Base-by-base conservation (phyloP, 176 grass and related monocot genomes). In the Cenchrus americanus region DNA sequence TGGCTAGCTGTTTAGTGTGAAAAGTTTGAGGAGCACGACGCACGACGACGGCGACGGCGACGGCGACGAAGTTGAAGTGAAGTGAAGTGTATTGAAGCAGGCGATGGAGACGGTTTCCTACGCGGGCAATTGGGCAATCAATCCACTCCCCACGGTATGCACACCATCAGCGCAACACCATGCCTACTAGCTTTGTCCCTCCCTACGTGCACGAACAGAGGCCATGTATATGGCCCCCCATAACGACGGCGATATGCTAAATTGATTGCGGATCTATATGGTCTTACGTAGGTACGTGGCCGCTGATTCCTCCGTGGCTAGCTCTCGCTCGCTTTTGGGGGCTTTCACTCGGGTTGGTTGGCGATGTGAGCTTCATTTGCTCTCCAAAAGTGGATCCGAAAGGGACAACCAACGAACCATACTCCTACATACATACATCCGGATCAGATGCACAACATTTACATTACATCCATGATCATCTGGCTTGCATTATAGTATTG, bases 211-310 rank as follows among this genome's bases (percentile, higher is more conserved):
- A n/a, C 34, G 10, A 80, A 80, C 76, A 46, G 54, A 52, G 68
- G 76, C 84, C 84, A 80, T 73, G 73, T 2, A 48, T 23, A n/a
- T 10, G 21, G 15, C 51, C 14, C 15, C 8, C 72, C 71, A 68
- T 77, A 43, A 63, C 58, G 15, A 41, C 21, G 19, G 24, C 6
- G 17, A 53, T 53, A 6, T 55, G 19, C 23, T 22, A 1, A 63
- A 62, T 72, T 84, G 52, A 62, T 42, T 52, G 27, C 43, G 30
- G 48, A 62, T 71, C 58, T 79, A 71, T 13, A 19, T 26, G 26
- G 21, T 50, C 66, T 51, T 85, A 85, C 43, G 75, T 79, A 77
- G 19, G 66, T 86, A 80, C 66, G 84, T 80, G 84, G 66, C 84
- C 66, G 26, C 44, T 5, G 48, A 17, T 27, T 72, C 69, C 12